phyloP scores from a whole-genome alignment of 108 stramenopile species.

The Cylindrotheca fusiformis region DNA sequence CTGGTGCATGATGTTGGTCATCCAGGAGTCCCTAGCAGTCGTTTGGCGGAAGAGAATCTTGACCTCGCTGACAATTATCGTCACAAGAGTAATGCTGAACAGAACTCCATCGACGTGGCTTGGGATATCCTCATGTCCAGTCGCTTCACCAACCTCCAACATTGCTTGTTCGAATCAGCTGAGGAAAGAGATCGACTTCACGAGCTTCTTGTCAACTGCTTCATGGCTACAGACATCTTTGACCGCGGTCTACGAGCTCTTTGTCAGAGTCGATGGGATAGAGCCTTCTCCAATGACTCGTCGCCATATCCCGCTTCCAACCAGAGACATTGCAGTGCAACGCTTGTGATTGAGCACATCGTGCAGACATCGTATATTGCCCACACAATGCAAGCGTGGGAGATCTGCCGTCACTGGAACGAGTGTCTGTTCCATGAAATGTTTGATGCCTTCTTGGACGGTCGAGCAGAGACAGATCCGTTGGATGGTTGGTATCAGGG shows the following conservation, averaged over 20 bases:
- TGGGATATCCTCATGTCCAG: conserved; percentile 31
- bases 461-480: conserved; percentile 20
- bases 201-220: conserved; percentile 39
- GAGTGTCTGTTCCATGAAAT: conserved; percentile 6
- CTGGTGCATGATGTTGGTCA: conserved; percentile 60
- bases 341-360: conserved; percentile 3
- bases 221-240: conserved; percentile 55
- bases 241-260: conserved; percentile 11
- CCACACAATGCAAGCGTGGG: background rate
- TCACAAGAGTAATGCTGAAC: conserved; percentile 29
- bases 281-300: conserved; percentile 17
- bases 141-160: conserved; percentile 16
- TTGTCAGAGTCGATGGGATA: conserved; percentile 28
- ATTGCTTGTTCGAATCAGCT: background rate
- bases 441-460: conserved; percentile 1
- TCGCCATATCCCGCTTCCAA: too few species aligned
- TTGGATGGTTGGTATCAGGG: conserved; percentile 43
- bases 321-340: background rate
- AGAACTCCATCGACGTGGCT: conserved; percentile 27
- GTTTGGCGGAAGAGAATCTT: conserved; percentile 26
- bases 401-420: conserved; percentile 21
- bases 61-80: conserved; percentile 40
- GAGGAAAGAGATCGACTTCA: background rate
- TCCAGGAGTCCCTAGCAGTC: conserved; percentile 32
- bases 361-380: conserved; percentile 4